Base-by-base conservation (phyloP, 768 basidiomycete genomes). In the Podaxis carcinomalis region DNA sequence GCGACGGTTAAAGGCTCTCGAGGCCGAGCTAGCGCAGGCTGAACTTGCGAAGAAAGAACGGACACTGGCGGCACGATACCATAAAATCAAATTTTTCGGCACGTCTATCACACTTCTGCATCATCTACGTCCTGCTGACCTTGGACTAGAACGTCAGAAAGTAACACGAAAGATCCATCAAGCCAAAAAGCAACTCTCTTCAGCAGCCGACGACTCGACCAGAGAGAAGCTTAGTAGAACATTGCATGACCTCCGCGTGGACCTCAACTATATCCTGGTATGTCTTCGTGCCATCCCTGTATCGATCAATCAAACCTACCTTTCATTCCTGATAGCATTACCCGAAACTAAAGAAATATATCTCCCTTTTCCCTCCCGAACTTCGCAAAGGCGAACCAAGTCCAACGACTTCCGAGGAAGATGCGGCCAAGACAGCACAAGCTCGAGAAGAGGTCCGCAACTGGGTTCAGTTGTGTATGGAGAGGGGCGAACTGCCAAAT, bases 71-170 rank as follows among this genome's bases (percentile, higher is more conserved):
- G 73, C 82, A 42, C 83, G 83, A 63, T 98, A 98, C 72, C 94
- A 95, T 67, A 93, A 87, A 77, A 77, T 95, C 67, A 95, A 93
- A 72, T 98, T 98, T 75, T 97, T 98, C 64, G 95, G 94, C 95
- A 63, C 65, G 80, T 71, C n/a, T 25, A 10, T 23, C 40, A 25
- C 13, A 54, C 4, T 32, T 9, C 46, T 50, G 19, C 4, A 21
- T 10, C 16, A 25, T 23, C 47, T 7, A 44, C 25, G 32, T 36
- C 21, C 6, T 46, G 10, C 25, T 57, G 16, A 53, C 14, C 6
- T 11, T 47, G n/a, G 16, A 28, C 23, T 66, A 96, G 95, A 98
- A 72, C 86, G 93, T 49, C 87, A 93, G 74, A 98, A 96, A 68
- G 83, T 95, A 11, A 69, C 84, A 2, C 85, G 95, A 21, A 90